Evolutionary conservation across 148 eudicot species (phyloP).

Genomic region (Rhododendron simsii): DNA sequence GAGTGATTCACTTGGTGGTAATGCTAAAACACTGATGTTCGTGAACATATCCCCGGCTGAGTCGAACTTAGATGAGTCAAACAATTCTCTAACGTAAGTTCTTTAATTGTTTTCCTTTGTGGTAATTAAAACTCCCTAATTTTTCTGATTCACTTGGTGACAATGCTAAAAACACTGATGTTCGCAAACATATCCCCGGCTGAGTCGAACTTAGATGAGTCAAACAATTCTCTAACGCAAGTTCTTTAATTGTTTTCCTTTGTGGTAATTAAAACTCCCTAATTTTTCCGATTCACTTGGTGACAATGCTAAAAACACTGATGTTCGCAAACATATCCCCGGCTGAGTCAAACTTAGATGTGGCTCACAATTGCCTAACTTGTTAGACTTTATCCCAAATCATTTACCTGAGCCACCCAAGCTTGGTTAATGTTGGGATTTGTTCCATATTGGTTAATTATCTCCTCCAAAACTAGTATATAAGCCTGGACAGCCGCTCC

Average conservation of each 20-base stretch:
- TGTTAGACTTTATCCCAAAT: neutral
- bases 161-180: constrained; percentile 86
- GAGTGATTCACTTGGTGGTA: constrained; percentile 98
- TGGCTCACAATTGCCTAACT: constrained; percentile 70
- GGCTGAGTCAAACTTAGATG: constrained; percentile 85
- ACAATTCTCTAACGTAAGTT: constrained; percentile 86
- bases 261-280: neutral
- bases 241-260: constrained; percentile 17
- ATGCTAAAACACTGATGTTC: constrained; percentile 96
- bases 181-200: constrained; percentile 89
- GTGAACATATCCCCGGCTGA: constrained; percentile 92
- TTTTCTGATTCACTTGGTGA: constrained; percentile 80
- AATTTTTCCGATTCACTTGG: constrained; percentile 64
- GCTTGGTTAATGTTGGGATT: too few species aligned
- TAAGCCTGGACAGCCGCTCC: too few species aligned
- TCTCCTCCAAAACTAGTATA: too few species aligned
- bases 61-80: constrained; percentile 87
- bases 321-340: constrained; percentile 95
- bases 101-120: neutral
- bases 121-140: neutral
- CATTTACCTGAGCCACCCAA: neutral
- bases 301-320: constrained; percentile 81
- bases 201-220: constrained; percentile 87
- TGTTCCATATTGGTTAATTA: too few species aligned
- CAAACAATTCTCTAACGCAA: constrained; percentile 84